phyloP scores from a whole-genome alignment of 2,329 filamentous ascomycete species.

The Sphaerulina populicola region DNA sequence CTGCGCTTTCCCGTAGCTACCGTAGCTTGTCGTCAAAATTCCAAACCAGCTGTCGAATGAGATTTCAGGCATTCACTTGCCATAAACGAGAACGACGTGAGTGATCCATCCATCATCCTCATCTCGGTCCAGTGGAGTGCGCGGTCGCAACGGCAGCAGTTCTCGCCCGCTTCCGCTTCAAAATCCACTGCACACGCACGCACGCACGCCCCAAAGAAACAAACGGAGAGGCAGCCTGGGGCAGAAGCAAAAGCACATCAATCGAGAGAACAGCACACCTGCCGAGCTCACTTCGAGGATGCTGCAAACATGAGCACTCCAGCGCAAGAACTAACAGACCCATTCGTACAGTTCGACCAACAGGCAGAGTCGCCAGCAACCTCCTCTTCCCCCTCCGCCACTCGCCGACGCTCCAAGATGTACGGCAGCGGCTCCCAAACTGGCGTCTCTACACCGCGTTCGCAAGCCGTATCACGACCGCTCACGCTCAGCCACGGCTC shows the following conservation, averaged over 20 bases:
- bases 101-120: slow-evolving; percentile 3
- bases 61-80: slow-evolving; percentile 10
- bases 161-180: neutral
- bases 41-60: slow-evolving; percentile 12
- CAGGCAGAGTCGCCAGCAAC: slow-evolving; percentile 13
- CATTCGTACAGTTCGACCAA: slow-evolving; percentile 16
- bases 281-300: neutral
- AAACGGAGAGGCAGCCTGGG: neutral
- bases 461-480: slow-evolving; percentile 82
- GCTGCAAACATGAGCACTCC: slow-evolving; percentile 19
- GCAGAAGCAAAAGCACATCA: neutral
- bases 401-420: slow-evolving; percentile 18
- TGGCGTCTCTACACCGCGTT: slow-evolving; percentile 91
- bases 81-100: slow-evolving; percentile 13
- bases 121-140: neutral
- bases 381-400: slow-evolving; percentile 9
- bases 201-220: neutral
- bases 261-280: neutral
- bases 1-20: slow-evolving; percentile 3
- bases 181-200: neutral
- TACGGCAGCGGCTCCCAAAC: slow-evolving; percentile 52
- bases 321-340: slow-evolving; percentile 20
- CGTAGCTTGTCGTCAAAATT: slow-evolving; percentile 1
- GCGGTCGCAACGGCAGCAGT: neutral
- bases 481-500: slow-evolving; percentile 86